Conservation (phyloP, 306 rosid genomes). For the Rosa chinensis region DNA sequence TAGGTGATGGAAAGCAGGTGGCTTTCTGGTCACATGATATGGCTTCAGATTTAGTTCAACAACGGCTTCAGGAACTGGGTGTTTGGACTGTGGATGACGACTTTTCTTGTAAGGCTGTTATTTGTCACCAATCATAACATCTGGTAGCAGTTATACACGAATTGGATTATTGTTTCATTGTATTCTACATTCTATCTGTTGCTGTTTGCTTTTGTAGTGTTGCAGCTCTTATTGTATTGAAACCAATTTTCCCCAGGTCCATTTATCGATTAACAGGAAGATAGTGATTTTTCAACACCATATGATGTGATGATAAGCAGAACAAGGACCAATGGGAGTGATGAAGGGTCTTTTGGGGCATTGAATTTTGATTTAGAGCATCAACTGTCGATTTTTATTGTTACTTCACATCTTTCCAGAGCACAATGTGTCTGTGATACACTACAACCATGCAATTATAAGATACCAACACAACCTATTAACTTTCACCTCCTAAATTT, state of each 20-base stretch:
- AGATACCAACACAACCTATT: not conserved
- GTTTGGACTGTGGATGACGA: slow-evolving; percentile 67
- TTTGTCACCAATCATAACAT: slow-evolving; percentile 67
- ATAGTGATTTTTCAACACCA: not conserved
- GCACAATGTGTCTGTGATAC: too few relatives aligned
- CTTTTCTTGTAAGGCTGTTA: slow-evolving; percentile 75
- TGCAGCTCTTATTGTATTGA: not conserved
- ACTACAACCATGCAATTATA: too few relatives aligned
- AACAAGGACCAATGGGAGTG: not conserved
- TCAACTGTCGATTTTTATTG: too few relatives aligned
- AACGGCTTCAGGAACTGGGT: slow-evolving; percentile 57
- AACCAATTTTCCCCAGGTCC: not conserved
- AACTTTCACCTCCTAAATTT: not conserved
- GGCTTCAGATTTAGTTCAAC: slow-evolving; percentile 44
- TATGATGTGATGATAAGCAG: too few relatives aligned
- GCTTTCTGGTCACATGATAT: slow-evolving; percentile 57
- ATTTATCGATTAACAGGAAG: not conserved
- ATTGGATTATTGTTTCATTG: not conserved
- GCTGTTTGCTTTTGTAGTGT: not conserved
- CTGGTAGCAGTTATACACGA: not conserved
- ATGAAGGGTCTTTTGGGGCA: not conserved
- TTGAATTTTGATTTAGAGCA: too few relatives aligned
- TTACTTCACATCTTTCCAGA: too few relatives aligned
- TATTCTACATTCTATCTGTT: not conserved
- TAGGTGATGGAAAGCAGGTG: slow-evolving; percentile 51